Conservation (phyloP, 176 grass and related monocot genomes). For the Bolboschoenus planiculmis region DNA sequence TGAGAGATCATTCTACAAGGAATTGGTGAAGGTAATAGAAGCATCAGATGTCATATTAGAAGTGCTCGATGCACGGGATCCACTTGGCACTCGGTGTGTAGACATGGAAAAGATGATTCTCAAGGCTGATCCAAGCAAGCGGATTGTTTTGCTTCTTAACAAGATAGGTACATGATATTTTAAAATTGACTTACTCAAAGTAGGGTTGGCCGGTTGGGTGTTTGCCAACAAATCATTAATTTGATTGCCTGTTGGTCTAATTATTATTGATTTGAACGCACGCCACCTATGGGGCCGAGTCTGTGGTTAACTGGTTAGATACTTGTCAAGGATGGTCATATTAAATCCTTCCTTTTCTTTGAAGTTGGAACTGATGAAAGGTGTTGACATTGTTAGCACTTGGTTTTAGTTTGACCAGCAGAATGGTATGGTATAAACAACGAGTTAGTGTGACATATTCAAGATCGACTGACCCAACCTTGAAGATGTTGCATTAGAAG, state of each 20-base stretch:
- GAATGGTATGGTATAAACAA: neutral
- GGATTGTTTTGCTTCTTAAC: conserved; percentile 84
- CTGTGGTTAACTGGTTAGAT: neutral
- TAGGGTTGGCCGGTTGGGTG: neutral
- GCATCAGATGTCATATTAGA: conserved; percentile 82
- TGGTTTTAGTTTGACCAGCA: neutral
- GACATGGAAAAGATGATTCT: conserved; percentile 88
- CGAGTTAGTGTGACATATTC: neutral
- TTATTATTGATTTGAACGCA: neutral
- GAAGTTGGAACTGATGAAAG: neutral
- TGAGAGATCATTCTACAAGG: conserved; percentile 93
- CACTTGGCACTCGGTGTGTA: conserved; percentile 59
- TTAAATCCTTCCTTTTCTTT: neutral
- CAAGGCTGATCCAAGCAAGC: conserved; percentile 63
- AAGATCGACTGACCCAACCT: neutral
- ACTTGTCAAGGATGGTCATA: neutral
- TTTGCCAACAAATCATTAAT: neutral
- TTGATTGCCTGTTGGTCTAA: too few relatives aligned
- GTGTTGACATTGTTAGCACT: neutral
- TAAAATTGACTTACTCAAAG: neutral
- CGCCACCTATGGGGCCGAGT: neutral
- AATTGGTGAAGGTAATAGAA: conserved; percentile 93
- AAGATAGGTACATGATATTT: conserved; percentile 57
- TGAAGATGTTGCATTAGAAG: neutral
- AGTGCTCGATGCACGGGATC: conserved; percentile 89